Base-by-base conservation (phyloP, 495 filamentous ascomycete species). In the Massariosphaeria phaeospora region DNA sequence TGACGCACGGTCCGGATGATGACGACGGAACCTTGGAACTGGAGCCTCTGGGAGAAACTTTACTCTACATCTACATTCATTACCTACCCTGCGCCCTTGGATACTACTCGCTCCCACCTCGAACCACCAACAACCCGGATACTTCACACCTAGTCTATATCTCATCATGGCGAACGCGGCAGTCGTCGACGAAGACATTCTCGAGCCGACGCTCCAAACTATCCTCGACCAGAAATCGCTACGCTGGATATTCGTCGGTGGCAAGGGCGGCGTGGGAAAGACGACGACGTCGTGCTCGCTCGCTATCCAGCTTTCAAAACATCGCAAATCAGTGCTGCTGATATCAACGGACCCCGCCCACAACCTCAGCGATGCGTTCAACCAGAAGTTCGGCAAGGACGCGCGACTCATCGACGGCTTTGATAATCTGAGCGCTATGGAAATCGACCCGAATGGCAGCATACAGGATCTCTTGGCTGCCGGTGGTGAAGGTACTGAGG, bases 181-280 rank as follows among this genome's bases (percentile, higher is more conserved):
- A 25, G 76, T 84, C 26, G 69, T 89, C 60, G 76, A 57, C 60
- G 86, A 88, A 67, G 82, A 85, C 62, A 84, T 76, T 55, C 79
- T 97, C 72, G 89, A 94, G 76, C 88, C 94, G 15, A 88, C 89
- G 31, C 86, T 99, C 67, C 86, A 96, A 78, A 86, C 87, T 38
- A 89, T 99, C 64, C 78, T 97, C 64, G 86, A 90, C 74, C 93
- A 99, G 69, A 87, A 86, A 65, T 84, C 88, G 17, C 83, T 99
- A 43, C 89, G 93, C 58, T 99, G 94, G 94, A 95, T 99, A 70
- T 99, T 99, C 66, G 94, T 97, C 42, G 93, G 93, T 64, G 93
- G 93, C 49, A 99, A 99, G 78, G 93, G 93, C 61, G 93, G 93
- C 65, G 93, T 99, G n/a, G 93, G 93, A 66, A 99, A 99, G 77